Percentiles rank a stretch among this genome's conserved stretches.
These are phyloP conservation scores for Ceratocystis ficicola DNA, from an alignment of 2,329 filamentous ascomycete genomes.

Conservation along the genomic window DNA sequence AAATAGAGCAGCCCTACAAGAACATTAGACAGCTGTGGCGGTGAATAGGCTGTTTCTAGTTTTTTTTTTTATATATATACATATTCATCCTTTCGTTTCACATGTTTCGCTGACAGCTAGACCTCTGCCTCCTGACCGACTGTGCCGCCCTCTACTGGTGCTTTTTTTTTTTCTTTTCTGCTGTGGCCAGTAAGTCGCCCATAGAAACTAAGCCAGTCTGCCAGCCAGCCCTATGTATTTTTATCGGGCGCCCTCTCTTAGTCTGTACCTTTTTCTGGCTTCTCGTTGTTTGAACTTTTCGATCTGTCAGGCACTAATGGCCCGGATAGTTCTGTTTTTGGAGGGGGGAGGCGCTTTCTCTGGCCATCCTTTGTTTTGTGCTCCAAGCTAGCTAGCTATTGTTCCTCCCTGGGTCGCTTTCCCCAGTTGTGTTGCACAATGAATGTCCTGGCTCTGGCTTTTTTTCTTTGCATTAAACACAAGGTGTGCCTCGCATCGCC, in stretches of 20 bases:
- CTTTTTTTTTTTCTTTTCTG: neutral
- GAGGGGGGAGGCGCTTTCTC: neutral
- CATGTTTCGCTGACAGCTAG: neutral
- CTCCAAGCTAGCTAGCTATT: neutral
- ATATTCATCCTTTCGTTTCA: neutral
- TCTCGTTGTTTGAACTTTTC: neutral
- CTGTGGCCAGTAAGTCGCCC: neutral
- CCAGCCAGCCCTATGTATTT: neutral
- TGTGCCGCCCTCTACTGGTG: neutral
- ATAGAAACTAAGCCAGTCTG: neutral
- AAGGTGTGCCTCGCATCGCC: neutral
- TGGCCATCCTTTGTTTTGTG: neutral
- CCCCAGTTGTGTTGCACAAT: too few relatives aligned
- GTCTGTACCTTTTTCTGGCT: neutral
- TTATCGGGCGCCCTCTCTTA: neutral
- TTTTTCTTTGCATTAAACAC: neutral
- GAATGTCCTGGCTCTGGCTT: neutral
- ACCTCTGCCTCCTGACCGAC: neutral
- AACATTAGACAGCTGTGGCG: neutral
- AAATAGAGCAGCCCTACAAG: constrained; percentile 7
- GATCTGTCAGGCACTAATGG: neutral
- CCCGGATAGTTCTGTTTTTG: neutral
- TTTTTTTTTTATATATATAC: too few relatives aligned
- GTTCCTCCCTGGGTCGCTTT: neutral
- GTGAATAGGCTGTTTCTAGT: neutral